Conservation (phyloP, 78 protist genomes). For the Trichosphaerium sp. region DNA sequence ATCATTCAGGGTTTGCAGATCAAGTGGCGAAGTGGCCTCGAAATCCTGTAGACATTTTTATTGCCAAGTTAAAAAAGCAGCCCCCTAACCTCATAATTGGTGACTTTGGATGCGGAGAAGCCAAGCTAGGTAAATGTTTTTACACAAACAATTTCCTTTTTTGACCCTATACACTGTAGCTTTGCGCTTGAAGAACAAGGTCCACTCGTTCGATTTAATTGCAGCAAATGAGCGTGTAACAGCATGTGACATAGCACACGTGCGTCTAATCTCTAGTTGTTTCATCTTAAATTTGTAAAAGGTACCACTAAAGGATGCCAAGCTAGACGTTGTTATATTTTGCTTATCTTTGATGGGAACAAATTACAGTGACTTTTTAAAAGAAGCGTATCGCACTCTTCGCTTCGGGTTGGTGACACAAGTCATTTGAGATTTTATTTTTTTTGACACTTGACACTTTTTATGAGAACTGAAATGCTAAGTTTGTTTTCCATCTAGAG, state of each 20-base stretch:
- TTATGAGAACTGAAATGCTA: not conserved
- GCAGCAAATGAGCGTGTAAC: conserved; percentile 57
- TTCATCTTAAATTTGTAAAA: not conserved
- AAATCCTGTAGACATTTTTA: conserved; percentile 58
- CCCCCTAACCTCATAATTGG: conserved; percentile 27
- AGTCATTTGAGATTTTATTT: not conserved
- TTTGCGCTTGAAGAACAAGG: not conserved
- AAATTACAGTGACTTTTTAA: conserved; percentile 48
- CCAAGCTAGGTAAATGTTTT: no score
- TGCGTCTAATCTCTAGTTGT: not conserved
- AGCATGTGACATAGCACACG: conserved; percentile 65
- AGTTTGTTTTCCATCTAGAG: no score
- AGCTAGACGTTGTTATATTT: conserved; percentile 60
- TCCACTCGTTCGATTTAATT: conserved; percentile 74
- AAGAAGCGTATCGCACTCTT: conserved; percentile 61
- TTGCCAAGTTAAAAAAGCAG: not conserved
- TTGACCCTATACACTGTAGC: no score
- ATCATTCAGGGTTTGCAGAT: conserved; percentile 54
- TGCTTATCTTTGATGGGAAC: conserved; percentile 78
- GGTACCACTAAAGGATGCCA: conserved; percentile 43
- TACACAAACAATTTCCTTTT: no score
- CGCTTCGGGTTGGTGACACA: not conserved
- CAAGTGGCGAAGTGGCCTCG: conserved; percentile 68
- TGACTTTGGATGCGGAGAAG: conserved; percentile 87
- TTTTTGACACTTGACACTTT: not conserved